Conservation (phyloP, 768 basidiomycete species). For the Tylopilus sp. region DNA sequence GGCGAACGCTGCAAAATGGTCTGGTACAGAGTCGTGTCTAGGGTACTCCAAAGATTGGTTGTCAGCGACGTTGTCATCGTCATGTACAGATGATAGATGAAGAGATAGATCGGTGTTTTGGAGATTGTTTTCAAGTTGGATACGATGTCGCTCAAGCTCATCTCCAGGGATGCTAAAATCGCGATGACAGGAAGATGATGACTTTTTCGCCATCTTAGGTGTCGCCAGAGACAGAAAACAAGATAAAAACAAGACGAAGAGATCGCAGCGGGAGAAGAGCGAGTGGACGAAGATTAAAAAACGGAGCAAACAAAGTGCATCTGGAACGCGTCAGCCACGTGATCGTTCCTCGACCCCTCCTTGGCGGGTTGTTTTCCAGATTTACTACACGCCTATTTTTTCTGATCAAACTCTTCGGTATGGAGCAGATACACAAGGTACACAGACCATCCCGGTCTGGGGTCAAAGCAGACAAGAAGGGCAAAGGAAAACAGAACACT, state of each 20-base stretch:
- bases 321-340: conserved; percentile 29
- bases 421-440: conserved; percentile 80
- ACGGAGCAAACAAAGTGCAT: conserved; percentile 21
- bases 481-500: conserved; percentile 64
- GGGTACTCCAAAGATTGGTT: conserved; percentile 64
- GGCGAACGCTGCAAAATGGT: conserved; percentile 51
- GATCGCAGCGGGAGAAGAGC: conserved; percentile 5
- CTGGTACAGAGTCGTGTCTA: conserved; percentile 60
- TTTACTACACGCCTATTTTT: conserved; percentile 4
- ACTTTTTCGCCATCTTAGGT: conserved; percentile 24
- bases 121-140: conserved; percentile 76
- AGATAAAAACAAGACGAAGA: conserved; percentile 17
- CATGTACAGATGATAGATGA: conserved; percentile 56
- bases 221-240: conserved; percentile 14
- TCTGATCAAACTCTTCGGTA: conserved; percentile 24
- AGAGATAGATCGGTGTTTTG: conserved; percentile 70
- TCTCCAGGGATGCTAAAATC: conserved; percentile 65
- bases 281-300: background rate
- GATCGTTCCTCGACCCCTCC: conserved; percentile 16
- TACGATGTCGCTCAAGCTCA: conserved; percentile 71
- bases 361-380: conserved; percentile 15
- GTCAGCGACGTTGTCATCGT: conserved; percentile 39
- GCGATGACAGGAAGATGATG: conserved; percentile 25
- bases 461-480: conserved; percentile 73
- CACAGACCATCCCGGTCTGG: conserved; percentile 76